Percentiles rank a stretch among this genome's conserved stretches.
These are phyloP conservation scores for Lachnellula occidentalis DNA, from an alignment of 2,329 filamentous ascomycete species.

Conservation along the genomic window DNA sequence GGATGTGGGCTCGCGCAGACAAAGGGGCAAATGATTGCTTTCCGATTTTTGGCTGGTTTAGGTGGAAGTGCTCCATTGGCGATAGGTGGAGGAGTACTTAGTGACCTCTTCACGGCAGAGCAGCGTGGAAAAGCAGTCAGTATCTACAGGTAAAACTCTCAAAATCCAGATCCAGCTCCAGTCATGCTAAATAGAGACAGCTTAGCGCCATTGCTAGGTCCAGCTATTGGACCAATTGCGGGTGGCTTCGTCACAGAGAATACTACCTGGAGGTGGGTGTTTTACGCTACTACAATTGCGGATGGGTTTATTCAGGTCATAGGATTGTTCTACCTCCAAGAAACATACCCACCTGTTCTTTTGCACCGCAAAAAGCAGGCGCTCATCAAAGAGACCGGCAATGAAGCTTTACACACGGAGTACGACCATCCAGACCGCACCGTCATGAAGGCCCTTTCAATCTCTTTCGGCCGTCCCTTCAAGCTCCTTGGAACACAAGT, in stretches of 20 bases:
- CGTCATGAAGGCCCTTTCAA: conserved; percentile 32
- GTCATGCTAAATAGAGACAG: background rate
- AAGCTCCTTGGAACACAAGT: conserved; percentile 45
- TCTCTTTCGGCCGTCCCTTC: conserved; percentile 39
- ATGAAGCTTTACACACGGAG: conserved; percentile 38
- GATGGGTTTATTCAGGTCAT: conserved; percentile 37
- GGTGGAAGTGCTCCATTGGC: conserved; percentile 41
- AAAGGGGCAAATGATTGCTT: conserved; percentile 37
- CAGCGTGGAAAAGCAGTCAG: conserved; percentile 38
- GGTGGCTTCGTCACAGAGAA: conserved; percentile 44
- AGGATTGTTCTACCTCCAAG: conserved; percentile 37
- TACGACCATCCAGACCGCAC: conserved; percentile 43
- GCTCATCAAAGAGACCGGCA: conserved; percentile 45
- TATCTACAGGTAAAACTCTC: conserved; percentile 11
- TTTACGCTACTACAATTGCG: conserved; percentile 39
- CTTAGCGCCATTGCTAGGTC: conserved; percentile 25
- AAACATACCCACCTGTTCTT: conserved; percentile 44
- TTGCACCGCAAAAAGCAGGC: conserved; percentile 36
- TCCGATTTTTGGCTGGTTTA: conserved; percentile 42
- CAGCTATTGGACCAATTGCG: conserved; percentile 36
- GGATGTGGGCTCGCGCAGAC: conserved; percentile 41
- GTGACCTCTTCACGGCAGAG: conserved; percentile 41
- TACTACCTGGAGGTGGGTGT: conserved; percentile 31
- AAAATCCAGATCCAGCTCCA: too few species aligned
- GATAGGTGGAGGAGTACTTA: conserved; percentile 38